Evolutionary conservation across 2,329 filamentous ascomycete species (phyloP), one percentile per base, ranked within the genome.

Genomic region (Penicillium brasilianum): DNA sequence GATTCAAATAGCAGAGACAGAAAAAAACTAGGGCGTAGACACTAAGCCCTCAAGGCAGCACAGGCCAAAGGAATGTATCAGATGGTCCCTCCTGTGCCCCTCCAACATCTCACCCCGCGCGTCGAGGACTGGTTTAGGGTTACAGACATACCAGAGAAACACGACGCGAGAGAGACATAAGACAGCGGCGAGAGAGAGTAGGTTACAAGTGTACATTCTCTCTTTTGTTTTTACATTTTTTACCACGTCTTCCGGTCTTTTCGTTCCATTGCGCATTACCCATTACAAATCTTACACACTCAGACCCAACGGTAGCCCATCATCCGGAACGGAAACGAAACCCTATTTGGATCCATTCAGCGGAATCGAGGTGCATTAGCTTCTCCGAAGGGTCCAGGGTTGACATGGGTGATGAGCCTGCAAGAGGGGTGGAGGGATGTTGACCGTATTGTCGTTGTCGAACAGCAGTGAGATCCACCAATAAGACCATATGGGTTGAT

Each of bases 61-160:
- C 52, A 59, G 50, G 61, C 55, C 46, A 54, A n/a, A 61, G 39
- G 68, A 68, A 68, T 69, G 67, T 69, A 69, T 69, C 67, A 69
- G 63, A 69, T 69, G 67, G 25, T 28, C 25, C 25, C 37, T 41
- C 37, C 37, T 9, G 32, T 34, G 8, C 2, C 37, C n/a, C n/a
- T 41, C 37, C 37, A 18, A 41, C 55, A 34, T 6, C 39, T 18
- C 20, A 43, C 44, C 50, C 54, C 59, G 57, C 14, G 8, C 44
- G 22, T 7, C 10, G n/a, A 20, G 28, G 28, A n/a, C n/a, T 18
- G 43, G 28, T 34, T 50, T 50, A 57, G 50, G 67, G 66, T 67
- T 67, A 68, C 67, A 67, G 64, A 53, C 63, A 64, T 61, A 55
- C 60, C 61, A 48, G 37, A 58, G 34, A 34, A 18, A 50, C 30